These are phyloP conservation scores for Terfezia claveryi DNA, from an alignment of 495 filamentous ascomycete genomes.

Conservation along the genomic window DNA sequence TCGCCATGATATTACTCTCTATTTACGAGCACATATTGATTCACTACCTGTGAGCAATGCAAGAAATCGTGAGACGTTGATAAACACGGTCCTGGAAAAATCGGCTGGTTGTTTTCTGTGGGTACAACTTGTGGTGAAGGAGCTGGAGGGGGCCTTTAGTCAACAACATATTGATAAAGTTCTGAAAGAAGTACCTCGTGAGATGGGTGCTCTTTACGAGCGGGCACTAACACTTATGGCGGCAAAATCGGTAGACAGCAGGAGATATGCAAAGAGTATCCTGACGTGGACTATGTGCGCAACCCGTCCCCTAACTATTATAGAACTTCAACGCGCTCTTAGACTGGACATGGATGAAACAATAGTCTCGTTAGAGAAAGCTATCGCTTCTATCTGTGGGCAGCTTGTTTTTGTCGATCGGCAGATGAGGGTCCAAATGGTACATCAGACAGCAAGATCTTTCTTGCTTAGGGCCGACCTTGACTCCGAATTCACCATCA, in stretches of 20 bases:
- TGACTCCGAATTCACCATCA: constrained; percentile 10
- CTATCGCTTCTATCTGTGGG: constrained; percentile 22
- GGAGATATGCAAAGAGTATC: constrained; percentile 14
- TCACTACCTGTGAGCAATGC: too few relatives aligned
- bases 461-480: constrained; percentile 15
- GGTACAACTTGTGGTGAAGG: constrained; percentile 20
- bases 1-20: constrained; percentile 9
- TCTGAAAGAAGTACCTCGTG: constrained; percentile 22
- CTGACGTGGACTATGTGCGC: constrained; percentile 19
- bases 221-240: constrained; percentile 1
- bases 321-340: constrained; percentile 10
- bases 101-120: constrained; percentile 17
- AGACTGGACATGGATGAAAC: constrained; percentile 1
- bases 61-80: not conserved
- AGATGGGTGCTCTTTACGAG: constrained; percentile 23
- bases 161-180: constrained; percentile 13
- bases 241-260: not conserved
- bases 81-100: not conserved
- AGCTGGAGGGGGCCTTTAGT: constrained; percentile 13
- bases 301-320: constrained; percentile 16
- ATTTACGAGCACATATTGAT: constrained; percentile 1
- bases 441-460: constrained; percentile 26
- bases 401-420: constrained; percentile 23
- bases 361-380: constrained; percentile 18
- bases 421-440: constrained; percentile 17